phyloP scores from a whole-genome alignment of 106 monocot species.

The Triglochin maritima region DNA sequence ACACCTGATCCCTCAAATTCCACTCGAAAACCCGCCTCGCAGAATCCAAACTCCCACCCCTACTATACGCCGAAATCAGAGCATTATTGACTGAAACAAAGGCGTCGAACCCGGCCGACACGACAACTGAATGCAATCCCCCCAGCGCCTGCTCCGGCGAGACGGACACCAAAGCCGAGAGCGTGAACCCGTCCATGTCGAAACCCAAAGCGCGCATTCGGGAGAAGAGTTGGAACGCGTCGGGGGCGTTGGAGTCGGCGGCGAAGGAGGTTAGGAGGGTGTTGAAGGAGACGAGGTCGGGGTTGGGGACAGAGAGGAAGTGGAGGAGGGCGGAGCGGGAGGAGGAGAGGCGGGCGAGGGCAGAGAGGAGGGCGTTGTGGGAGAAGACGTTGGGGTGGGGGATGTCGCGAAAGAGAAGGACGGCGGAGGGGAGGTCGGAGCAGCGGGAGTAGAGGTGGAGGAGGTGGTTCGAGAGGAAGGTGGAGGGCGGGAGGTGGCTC shows the following conservation, averaged over 20 bases:
- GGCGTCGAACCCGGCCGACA: constrained; percentile 27
- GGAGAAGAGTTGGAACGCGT: constrained; percentile 27
- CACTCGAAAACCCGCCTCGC: constrained; percentile 32
- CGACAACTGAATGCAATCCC: constrained; percentile 34
- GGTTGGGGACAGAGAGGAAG: constrained; percentile 40
- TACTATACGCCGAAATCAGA: constrained; percentile 40
- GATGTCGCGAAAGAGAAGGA: constrained; percentile 67
- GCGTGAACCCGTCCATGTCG: constrained; percentile 43
- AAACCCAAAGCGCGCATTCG: constrained; percentile 23
- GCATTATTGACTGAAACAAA: constrained; percentile 46
- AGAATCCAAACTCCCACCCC: constrained; percentile 13
- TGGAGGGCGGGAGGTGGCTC: constrained; percentile 12
- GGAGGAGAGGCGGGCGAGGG: constrained; percentile 22
- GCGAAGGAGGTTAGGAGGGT: constrained; percentile 47
- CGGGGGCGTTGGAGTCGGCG: constrained; percentile 3
- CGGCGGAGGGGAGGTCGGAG: constrained; percentile 19
- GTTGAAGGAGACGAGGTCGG: constrained; percentile 69
- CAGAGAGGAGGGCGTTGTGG: constrained; percentile 66
- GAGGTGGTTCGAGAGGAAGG: constrained; percentile 63
- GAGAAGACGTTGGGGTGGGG: constrained; percentile 65
- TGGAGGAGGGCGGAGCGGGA: constrained; percentile 8
- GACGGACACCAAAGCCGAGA: constrained; percentile 41
- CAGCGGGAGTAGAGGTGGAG: constrained; percentile 50
- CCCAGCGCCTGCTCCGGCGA: not conserved
- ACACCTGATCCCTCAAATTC: constrained; percentile 31